A percentile compares a stretch with the other conserved stretches of the same genome.
Conservation (phyloP, 1,284 basidiomycete genomes). For the Apiotrichum veenhuisii region DNA sequence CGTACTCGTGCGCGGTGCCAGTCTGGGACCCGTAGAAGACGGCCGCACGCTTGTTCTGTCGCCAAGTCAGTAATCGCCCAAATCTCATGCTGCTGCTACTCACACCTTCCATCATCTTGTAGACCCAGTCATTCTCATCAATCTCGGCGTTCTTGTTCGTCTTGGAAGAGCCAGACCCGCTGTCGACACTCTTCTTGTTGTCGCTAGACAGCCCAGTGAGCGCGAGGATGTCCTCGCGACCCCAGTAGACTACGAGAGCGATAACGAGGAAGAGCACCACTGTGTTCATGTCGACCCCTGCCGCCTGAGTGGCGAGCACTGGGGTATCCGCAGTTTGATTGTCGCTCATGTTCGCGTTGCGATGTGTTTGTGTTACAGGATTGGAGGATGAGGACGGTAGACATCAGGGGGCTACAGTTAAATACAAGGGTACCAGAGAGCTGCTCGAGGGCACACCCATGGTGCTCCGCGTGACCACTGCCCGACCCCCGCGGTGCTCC, state of each 20-base stretch:
- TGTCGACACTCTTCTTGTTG: not conserved
- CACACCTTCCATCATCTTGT: too few relatives aligned
- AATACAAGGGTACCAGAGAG: not conserved
- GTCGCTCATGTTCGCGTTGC: not conserved
- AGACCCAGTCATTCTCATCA: too few relatives aligned
- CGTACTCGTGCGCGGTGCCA: conserved; percentile 91
- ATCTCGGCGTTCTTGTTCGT: not conserved
- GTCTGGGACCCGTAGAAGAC: conserved; percentile 98
- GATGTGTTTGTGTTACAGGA: not conserved
- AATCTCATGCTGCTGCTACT: too few relatives aligned
- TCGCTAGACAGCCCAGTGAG: not conserved
- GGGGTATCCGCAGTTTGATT: not conserved
- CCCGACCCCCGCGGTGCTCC: too few relatives aligned
- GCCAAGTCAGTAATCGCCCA: too few relatives aligned
- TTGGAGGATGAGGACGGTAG: not conserved
- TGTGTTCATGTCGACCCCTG: not conserved
- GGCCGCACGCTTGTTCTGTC: conserved; percentile 84
- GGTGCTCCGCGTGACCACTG: not conserved
- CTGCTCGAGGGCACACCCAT: not conserved
- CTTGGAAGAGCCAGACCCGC: not conserved
- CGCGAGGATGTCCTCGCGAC: not conserved
- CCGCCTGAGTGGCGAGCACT: not conserved
- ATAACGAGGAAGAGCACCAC: not conserved
- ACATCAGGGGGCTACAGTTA: not conserved
- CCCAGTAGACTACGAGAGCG: not conserved